A percentile compares a stretch with the other conserved stretches of the same genome.
Conservation (phyloP, 1,139 yeast genomes). For the Hansenula lynferdii region DNA sequence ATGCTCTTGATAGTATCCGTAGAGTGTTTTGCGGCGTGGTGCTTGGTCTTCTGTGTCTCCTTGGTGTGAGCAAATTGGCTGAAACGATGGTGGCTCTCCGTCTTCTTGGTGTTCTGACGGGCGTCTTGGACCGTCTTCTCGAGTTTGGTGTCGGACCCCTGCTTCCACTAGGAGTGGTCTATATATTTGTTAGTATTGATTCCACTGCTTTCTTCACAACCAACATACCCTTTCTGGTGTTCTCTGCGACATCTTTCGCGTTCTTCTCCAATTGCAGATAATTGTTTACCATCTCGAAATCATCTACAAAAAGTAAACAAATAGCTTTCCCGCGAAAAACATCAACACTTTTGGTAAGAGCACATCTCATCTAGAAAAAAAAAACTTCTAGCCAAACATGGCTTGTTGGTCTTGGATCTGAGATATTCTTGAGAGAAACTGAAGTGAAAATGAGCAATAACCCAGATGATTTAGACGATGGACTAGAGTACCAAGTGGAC, state of each 20-base stretch:
- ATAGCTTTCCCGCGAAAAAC: neutral
- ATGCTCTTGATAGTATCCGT: conserved; percentile 15
- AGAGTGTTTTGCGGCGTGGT: conserved; percentile 18
- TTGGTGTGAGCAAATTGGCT: conserved; percentile 19
- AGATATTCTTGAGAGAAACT: no score
- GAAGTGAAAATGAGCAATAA: conserved; percentile 1
- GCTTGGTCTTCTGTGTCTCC: conserved; percentile 15
- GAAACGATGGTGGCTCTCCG: conserved; percentile 19
- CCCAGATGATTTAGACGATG: conserved; percentile 23
- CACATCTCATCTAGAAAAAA: neutral
- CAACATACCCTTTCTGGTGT: conserved; percentile 2
- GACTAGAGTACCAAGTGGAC: conserved; percentile 21
- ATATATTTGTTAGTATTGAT: conserved; percentile 1
- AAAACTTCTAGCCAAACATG: neutral
- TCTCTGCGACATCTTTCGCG: conserved; percentile 3
- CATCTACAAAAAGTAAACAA: conserved; percentile 1
- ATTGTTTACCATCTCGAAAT: no score
- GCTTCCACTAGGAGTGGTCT: conserved; percentile 2
- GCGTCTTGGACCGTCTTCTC: conserved; percentile 14
- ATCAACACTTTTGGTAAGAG: neutral
- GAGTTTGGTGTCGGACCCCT: conserved; percentile 11
- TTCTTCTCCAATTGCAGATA: no score
- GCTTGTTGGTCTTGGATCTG: no score
- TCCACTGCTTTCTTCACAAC: neutral
- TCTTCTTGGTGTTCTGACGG: conserved; percentile 20